Percentiles rank a stretch among this genome's conserved stretches.
Evolutionary conservation across 306 rosid genomes (phyloP).

Genomic region (Vigna radiata): DNA sequence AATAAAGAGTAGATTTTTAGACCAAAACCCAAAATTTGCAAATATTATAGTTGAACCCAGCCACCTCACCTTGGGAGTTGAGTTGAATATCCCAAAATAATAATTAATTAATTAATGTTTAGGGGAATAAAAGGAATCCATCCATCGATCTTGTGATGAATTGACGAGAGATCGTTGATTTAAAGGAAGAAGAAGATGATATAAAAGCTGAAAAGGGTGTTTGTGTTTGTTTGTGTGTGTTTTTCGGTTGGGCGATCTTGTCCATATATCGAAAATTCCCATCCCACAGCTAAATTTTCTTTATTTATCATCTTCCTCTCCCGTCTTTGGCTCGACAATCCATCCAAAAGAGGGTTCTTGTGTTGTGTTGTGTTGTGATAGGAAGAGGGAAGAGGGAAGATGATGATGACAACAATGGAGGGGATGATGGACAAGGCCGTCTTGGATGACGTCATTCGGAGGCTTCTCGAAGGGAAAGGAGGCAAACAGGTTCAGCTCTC

Average conservation of each 20-base stretch:
- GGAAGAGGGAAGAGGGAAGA: conserved; percentile 1
- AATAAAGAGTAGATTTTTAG: conserved; percentile 25
- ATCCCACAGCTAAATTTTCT: conserved; percentile 40
- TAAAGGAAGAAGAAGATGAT: neutral
- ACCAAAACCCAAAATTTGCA: neutral
- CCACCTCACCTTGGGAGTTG: neutral
- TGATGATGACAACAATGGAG: conserved; percentile 85
- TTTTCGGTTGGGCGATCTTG: conserved; percentile 38
- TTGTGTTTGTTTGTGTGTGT: neutral
- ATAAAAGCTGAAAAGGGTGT: conserved; percentile 14
- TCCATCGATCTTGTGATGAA: neutral
- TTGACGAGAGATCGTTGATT: neutral
- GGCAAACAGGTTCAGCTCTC: conserved; percentile 95
- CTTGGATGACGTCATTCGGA: conserved; percentile 80
- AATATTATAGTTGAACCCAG: conserved; percentile 9
- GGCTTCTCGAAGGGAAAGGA: conserved; percentile 84
- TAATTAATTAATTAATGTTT: neutral
- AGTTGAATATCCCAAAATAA: neutral
- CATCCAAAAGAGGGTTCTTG: neutral
- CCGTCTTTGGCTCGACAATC: neutral
- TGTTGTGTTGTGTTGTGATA: neutral
- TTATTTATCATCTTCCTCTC: conserved; percentile 36
- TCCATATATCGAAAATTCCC: conserved; percentile 21
- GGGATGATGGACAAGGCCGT: conserved; percentile 81
- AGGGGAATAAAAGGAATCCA: neutral